Evolutionary conservation across 2,329 filamentous ascomycete genomes (phyloP).

Genomic region (Colletotrichum graminicola): DNA sequence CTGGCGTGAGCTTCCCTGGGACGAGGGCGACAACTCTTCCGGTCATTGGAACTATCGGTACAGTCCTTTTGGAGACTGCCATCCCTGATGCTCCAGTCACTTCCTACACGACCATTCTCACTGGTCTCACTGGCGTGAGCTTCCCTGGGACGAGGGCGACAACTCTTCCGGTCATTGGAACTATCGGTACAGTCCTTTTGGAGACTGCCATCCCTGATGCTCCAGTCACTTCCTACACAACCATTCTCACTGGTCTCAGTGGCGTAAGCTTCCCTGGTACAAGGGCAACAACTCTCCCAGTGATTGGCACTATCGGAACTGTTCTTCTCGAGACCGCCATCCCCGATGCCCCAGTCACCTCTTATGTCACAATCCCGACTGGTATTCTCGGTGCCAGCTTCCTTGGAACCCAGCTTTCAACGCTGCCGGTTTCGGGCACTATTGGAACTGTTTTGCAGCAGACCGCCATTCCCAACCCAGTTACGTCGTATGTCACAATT

Average conservation of each 20-base stretch:
- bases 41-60: slow-evolving; percentile 7
- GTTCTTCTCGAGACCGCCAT: slow-evolving; percentile 17
- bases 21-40: slow-evolving; percentile 1
- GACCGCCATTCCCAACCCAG: slow-evolving; percentile 3
- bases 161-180: slow-evolving; percentile 1
- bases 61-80: slow-evolving; percentile 17
- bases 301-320: slow-evolving; percentile 10
- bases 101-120: slow-evolving; percentile 24
- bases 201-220: slow-evolving; percentile 11
- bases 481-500: slow-evolving; percentile 2
- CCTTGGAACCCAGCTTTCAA: slow-evolving; percentile 9
- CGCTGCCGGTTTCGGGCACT: not conserved
- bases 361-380: slow-evolving; percentile 19
- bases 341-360: not conserved
- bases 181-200: slow-evolving; percentile 13
- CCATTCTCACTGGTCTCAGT: slow-evolving; percentile 8
- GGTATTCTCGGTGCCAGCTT: slow-evolving; percentile 12
- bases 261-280: slow-evolving; percentile 15
- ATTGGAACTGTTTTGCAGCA: slow-evolving; percentile 7
- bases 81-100: slow-evolving; percentile 1
- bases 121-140: not conserved
- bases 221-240: slow-evolving; percentile 9
- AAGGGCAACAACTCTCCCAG: not conserved
- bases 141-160: slow-evolving; percentile 15
- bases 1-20: slow-evolving; percentile 5